These are phyloP conservation scores for Glaciozyma martinii DNA, from an alignment of 768 basidiomycete species.

Conservation along the genomic window DNA sequence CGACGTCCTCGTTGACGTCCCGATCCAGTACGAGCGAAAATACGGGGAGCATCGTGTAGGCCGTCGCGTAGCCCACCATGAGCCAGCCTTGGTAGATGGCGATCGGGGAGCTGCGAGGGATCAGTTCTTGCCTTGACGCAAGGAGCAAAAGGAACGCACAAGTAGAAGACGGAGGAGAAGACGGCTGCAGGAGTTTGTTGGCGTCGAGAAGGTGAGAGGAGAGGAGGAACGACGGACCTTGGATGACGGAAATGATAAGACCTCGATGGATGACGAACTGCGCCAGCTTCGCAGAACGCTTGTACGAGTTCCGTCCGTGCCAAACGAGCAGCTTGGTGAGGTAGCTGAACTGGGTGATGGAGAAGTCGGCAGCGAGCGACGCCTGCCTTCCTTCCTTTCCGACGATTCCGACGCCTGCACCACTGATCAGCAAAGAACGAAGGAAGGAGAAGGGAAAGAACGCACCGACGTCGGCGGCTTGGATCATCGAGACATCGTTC, in stretches of 20 bases:
- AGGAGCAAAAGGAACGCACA: conserved; percentile 32
- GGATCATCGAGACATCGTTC: conserved; percentile 99
- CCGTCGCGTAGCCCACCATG: conserved; percentile 59
- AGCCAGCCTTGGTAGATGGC: conserved; percentile 97
- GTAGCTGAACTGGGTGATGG: conserved; percentile 90
- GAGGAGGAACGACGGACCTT: conserved; percentile 78
- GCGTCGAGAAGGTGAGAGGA: too few species aligned
- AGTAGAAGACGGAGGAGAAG: conserved; percentile 40
- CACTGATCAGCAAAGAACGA: background rate
- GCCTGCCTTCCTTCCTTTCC: conserved; percentile 99
- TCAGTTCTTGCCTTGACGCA: background rate
- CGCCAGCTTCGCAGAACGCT: conserved; percentile 91
- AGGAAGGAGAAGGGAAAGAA: conserved; percentile 28
- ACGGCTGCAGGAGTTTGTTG: conserved; percentile 13
- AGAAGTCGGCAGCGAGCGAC: conserved; percentile 97
- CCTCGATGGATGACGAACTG: conserved; percentile 86
- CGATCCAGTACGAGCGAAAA: conserved; percentile 93
- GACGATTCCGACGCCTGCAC: conserved; percentile 83
- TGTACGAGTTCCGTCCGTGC: conserved; percentile 98
- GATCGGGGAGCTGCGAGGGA: conserved; percentile 80
- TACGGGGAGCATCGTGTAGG: conserved; percentile 90
- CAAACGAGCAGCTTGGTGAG: conserved; percentile 93
- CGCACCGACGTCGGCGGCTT: conserved; percentile 94
- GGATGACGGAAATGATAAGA: conserved; percentile 93
- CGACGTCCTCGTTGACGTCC: conserved; percentile 91